Percentiles rank a stretch among this genome's conserved stretches.
These are phyloP conservation scores for Musa balbisiana DNA, from an alignment of 202 grass and related monocot species.

Conservation along the genomic window DNA sequence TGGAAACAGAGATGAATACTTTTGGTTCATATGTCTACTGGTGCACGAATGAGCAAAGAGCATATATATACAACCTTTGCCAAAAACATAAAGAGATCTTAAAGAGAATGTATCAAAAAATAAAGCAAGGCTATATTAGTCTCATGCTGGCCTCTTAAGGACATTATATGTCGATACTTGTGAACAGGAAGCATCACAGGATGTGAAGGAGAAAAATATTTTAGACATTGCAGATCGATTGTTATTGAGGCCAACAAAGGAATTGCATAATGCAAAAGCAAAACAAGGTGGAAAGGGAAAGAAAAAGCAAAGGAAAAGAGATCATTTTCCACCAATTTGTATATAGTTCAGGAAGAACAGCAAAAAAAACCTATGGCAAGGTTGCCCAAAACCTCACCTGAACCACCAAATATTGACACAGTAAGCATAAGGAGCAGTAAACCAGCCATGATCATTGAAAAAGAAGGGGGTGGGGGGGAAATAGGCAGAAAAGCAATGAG, in stretches of 20 bases:
- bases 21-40: not conserved
- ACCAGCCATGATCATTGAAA: not conserved
- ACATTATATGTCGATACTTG: too few species aligned
- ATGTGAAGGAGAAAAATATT: too few species aligned
- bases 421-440: not conserved
- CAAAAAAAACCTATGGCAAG: not conserved
- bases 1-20: not conserved
- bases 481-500: not conserved
- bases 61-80: not conserved
- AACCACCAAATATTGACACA: not conserved
- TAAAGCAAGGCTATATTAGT: too few species aligned
- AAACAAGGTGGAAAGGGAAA: not conserved
- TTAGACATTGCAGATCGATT: too few species aligned
- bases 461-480: too few species aligned
- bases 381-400: not conserved
- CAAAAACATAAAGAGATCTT: not conserved
- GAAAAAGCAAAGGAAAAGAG: not conserved
- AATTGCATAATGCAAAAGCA: too few species aligned
- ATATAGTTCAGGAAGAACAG: not conserved
- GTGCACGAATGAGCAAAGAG: not conserved
- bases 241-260: too few species aligned
- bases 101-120: too few species aligned
- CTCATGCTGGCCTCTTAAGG: too few species aligned
- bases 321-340: too few species aligned
- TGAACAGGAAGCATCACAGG: too few species aligned